Evolutionary conservation across 1,284 basidiomycete species (phyloP), one percentile per base, ranked within the genome.

Genomic region (Sparassis latifolia): DNA sequence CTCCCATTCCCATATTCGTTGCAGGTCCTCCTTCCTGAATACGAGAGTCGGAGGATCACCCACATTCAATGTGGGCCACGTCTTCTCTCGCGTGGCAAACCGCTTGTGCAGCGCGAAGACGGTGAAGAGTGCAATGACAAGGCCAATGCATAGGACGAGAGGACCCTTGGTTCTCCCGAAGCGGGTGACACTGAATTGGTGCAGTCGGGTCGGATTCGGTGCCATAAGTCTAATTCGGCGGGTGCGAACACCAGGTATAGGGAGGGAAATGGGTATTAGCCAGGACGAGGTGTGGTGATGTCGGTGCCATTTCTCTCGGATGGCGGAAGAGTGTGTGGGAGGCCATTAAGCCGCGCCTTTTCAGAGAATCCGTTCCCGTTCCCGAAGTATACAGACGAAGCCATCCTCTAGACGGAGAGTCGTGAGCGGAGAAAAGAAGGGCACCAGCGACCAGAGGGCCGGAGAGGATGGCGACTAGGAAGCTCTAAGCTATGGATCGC

Each of bases 1-100:
- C 69, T 97, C 93, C 92, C 92, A 97, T 58, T 86, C 76, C 93
- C 93, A 97, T 67, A 97, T 89, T 59, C 83, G 78, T 58, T 86
- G 84, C 39, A 95, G 64, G 62, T 96, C 91, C 48, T 86, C 83
- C 45, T 80, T 73, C 42, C 76, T 76, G 56, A 87, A 86, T 40
- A 97, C 84, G 40, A 91, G 75, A 4, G 92, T 93, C 45, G 84
- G 75, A 5, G 85, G 79, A 55, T 89, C 83, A 43, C 74, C 74
- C 35, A 74, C 71, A 5, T 5, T 28, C n/a, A 82, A 79, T 42
- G 79, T 73, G 7, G 84, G 77, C 87, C 89, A 91, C 40, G 78
- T 75, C 58, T 80, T 80, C 49, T 75, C 73, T 55, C 75, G 71
- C 0, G 75, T 73, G 28, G 73, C 77, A 59, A 82, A 80, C 44